Percentiles rank a stretch among this genome's conserved stretches.
Evolutionary conservation across 2,329 filamentous ascomycete genomes (phyloP).

Genomic region (Cladosporium cucumerinum): DNA sequence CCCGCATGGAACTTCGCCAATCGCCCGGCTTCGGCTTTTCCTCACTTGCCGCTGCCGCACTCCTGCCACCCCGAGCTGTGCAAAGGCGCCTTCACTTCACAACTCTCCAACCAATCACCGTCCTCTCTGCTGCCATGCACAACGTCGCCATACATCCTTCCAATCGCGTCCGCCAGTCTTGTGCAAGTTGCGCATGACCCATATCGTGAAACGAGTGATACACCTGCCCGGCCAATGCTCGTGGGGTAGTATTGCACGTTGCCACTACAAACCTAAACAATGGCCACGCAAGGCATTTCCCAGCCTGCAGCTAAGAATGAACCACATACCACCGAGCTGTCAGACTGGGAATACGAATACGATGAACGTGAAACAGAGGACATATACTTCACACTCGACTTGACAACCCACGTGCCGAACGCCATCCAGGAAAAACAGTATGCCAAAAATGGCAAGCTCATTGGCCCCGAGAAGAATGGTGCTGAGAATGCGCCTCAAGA

Average conservation of each 20-base stretch:
- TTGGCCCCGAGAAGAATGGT: not conserved
- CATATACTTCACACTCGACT: conserved; percentile 59
- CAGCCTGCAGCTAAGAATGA: not conserved
- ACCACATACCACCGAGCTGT: conserved; percentile 32
- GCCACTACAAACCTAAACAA: not conserved
- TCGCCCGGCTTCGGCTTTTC: not conserved
- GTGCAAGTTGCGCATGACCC: not conserved
- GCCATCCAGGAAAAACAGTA: conserved; percentile 20
- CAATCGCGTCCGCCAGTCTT: not conserved
- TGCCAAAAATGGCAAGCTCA: conserved; percentile 15
- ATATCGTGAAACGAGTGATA: not conserved
- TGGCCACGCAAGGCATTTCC: not conserved
- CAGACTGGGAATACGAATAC: conserved; percentile 62
- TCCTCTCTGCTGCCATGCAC: not conserved
- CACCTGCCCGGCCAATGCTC: not conserved
- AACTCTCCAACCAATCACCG: not conserved
- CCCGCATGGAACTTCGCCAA: not conserved
- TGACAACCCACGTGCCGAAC: conserved; percentile 43
- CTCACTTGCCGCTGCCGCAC: not conserved
- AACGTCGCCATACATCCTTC: not conserved
- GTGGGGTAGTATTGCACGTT: not conserved
- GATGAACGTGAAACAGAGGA: conserved; percentile 55
- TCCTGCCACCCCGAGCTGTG: not conserved
- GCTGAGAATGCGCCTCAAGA: not conserved
- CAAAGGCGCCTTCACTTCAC: not conserved